These are phyloP conservation scores for Ceratobasidium sp. DNA, from an alignment of 1,284 basidiomycete genomes.

Conservation along the genomic window DNA sequence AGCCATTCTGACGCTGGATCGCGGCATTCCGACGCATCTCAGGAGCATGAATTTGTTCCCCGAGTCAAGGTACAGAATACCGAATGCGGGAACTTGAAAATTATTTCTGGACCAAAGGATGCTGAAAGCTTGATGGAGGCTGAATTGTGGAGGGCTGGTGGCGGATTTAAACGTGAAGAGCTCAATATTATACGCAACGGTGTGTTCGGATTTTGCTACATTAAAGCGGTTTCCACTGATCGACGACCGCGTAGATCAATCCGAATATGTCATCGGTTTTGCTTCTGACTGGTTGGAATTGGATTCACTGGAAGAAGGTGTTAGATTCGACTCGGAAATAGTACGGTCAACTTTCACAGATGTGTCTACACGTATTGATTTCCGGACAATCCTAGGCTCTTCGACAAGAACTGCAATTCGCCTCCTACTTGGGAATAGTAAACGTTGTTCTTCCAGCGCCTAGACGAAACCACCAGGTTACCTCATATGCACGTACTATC, in stretches of 20 bases:
- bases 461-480: constrained; percentile 84
- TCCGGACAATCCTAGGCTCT: constrained; percentile 74
- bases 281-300: constrained; percentile 96
- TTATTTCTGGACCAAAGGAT: constrained; percentile 56
- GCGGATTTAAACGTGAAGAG: constrained; percentile 85
- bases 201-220: constrained; percentile 58
- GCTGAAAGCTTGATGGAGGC: constrained; percentile 69
- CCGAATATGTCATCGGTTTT: constrained; percentile 81
- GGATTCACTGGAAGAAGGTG: constrained; percentile 93
- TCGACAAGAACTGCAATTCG: constrained; percentile 93
- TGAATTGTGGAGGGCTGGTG: constrained; percentile 89
- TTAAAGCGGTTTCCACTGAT: constrained; percentile 3
- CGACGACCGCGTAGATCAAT: constrained; percentile 75
- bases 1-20: constrained; percentile 62
- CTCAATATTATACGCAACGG: constrained; percentile 90
- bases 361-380: not conserved
- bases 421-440: constrained; percentile 90
- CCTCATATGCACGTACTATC: constrained; percentile 94
- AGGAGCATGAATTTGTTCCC: constrained; percentile 49
- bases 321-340: constrained; percentile 95
- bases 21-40: not conserved
- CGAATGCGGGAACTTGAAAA: constrained; percentile 36
- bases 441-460: constrained; percentile 93
- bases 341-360: constrained; percentile 65
- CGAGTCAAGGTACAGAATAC: constrained; percentile 47